Base-by-base conservation (phyloP, 805 yeast genomes). In the Saccharomycopsis capsularis region DNA sequence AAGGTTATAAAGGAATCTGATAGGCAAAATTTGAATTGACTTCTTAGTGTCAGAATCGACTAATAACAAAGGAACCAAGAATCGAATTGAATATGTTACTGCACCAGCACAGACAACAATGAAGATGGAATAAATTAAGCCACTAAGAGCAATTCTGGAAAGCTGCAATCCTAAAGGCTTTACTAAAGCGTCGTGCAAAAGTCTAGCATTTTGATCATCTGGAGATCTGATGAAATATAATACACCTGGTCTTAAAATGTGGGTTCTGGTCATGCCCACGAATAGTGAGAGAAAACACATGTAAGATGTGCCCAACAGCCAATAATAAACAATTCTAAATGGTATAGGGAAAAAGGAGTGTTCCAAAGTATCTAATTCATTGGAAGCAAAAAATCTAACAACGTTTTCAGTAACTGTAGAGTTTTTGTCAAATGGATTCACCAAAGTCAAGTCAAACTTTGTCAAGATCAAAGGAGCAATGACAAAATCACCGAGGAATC, bases 161-260 rank as follows among this genome's bases (percentile, higher is more conserved):
- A 90, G 54, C 61, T 93, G 97, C 41, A 82, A 68, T 6, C 65
- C 55, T 58, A 91, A 74, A 0, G 96, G 85, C 56, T 85, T 79
- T 50, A 85, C 82, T 46, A 93, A 65, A 1, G 95, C 93, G 61
- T 90, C 96, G 56, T 88, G 91, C 38, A 91, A 74, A 11, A 93
- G 76, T 56, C 91, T 79, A 41, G 88, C 81, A 57, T 86, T 84
- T 36, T 95, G 96, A 61, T 93, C 97, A 57, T 89, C 96, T 3
- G 96, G 96, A 21, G 95, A 88, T 57, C 96, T 76, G 52, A 93
- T 85, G 67, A 93, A 93, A 63, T 80, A 93, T 42, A 93, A 69
- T 6, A 87, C 96, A 11, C 99, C 99, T 0, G 85, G 82, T 48
- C 99, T 75, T 51, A 91, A 72, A 36, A 88, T 79, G 51, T 70